Evolutionary conservation across 2,329 filamentous ascomycete genomes (phyloP).

Genomic region (Paecilomyces variotii): DNA sequence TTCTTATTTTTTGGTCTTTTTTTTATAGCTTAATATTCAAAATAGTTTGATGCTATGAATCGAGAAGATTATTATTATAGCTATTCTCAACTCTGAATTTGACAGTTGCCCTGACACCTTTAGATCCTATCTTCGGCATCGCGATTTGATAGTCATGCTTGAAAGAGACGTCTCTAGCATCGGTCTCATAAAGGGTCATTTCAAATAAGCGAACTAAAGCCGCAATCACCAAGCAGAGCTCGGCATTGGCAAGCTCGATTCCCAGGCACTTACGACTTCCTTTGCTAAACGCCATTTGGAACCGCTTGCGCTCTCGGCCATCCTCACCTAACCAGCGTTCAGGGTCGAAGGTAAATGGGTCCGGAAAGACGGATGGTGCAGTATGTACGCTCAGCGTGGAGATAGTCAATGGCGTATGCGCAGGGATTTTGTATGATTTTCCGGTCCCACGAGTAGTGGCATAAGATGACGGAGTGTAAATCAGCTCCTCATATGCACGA

Average conservation of each 20-base stretch:
- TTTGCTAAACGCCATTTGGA: constrained; percentile 30
- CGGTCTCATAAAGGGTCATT: constrained; percentile 18
- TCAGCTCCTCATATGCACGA: too few species aligned
- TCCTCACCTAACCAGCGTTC: too few species aligned
- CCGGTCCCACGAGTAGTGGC: background rate
- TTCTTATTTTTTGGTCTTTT: too few species aligned
- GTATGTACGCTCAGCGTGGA: too few species aligned
- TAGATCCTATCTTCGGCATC: constrained; percentile 14
- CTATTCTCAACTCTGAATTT: background rate
- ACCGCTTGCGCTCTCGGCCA: constrained; percentile 10
- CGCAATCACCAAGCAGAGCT: constrained; percentile 19
- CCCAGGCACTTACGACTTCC: too few species aligned
- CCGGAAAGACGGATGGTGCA: too few species aligned
- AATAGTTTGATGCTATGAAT: too few species aligned
- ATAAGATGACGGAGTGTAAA: constrained; percentile 1
- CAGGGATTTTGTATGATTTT: constrained; percentile 1
- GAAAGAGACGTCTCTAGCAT: constrained; percentile 18
- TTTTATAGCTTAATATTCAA: too few species aligned
- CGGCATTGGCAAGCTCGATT: constrained; percentile 23
- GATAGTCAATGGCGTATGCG: too few species aligned
- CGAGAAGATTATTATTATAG: too few species aligned
- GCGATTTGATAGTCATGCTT: constrained; percentile 21
- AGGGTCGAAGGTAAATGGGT: too few species aligned
- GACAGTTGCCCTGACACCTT: constrained; percentile 14
- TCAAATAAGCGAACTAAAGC: constrained; percentile 21